Percentiles rank a stretch among this genome's conserved stretches.
These are phyloP conservation scores for Ogataea ganodermae DNA, from an alignment of 805 yeast species.

Conservation along the genomic window DNA sequence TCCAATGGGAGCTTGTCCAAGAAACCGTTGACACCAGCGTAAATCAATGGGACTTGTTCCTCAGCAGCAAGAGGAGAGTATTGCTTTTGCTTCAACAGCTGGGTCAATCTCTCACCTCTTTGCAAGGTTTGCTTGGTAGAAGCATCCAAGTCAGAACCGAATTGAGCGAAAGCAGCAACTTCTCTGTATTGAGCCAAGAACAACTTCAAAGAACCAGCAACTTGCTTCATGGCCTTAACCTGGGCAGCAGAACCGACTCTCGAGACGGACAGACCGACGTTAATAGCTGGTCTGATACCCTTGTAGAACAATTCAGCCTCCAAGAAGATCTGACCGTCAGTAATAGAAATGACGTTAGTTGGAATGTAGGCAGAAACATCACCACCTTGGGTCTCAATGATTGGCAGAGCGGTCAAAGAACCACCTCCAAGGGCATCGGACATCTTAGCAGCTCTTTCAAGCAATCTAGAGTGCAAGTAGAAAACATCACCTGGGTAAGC, in stretches of 20 bases:
- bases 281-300: conserved; percentile 99
- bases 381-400: conserved; percentile 99
- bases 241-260: conserved; percentile 99
- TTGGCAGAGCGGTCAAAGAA: conserved; percentile 93
- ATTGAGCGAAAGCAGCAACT: conserved; percentile 99
- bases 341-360: conserved; percentile 95
- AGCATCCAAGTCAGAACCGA: conserved; percentile 99
- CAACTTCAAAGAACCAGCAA: conserved; percentile 99
- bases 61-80: conserved; percentile 96
- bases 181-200: conserved; percentile 99
- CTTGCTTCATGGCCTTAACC: conserved; percentile 99
- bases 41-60: conserved; percentile 98
- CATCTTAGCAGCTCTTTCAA: conserved; percentile 98
- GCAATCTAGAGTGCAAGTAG: conserved; percentile 92
- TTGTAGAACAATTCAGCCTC: conserved; percentile 99
- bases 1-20: conserved; percentile 83
- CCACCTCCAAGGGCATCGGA: conserved; percentile 87
- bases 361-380: conserved; percentile 98
- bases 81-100: conserved; percentile 97
- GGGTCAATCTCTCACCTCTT: conserved; percentile 99
- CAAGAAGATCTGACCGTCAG: conserved; percentile 97
- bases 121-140: conserved; percentile 97
- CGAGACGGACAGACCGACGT: conserved; percentile 99
- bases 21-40: conserved; percentile 99
- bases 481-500: conserved; percentile 97